Base-by-base conservation (phyloP, 305 asterid genomes). In the Solanum chacoense region DNA sequence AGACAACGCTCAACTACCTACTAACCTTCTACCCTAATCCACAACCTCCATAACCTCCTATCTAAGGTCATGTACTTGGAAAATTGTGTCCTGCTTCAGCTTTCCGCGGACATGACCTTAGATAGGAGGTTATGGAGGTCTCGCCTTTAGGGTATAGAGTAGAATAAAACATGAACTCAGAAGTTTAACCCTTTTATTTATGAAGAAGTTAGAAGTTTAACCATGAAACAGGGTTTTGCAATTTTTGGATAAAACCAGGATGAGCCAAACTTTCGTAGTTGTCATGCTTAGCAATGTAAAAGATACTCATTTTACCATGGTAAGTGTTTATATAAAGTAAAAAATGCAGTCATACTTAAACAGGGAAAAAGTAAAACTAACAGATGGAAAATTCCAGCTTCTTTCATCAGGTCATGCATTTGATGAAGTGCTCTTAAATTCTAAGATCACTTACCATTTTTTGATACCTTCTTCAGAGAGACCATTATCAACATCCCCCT, bases 391-490 rank as follows among this genome's bases (percentile, higher is more conserved):
- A 20, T 16, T 20, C 11, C 22, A 22, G 31, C 7, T 32, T 84
- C 86, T 55, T 84, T 83, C 67, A 28, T 42, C 29, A 31, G 7
- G 75, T 84, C n/a, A 59, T 5, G 24, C 65, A 59, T 84, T 59
- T 59, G 50, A 84, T 22, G 45, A 50, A 1, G 50, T 63, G 34
- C 29, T 22, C 75, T 50, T 31, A 34, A 59, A 84, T 72, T 55
- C n/a, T 55, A 20, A 74, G 50, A 34, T 77, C 7, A 29, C 85
- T 87, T 65, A 89, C 93, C 79, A 90, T 22, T 73, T 74, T 67
- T 85, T 77, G 36, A 73, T 88, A 73, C 93, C 92, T 74, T 91
- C 91, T 87, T 85, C 88, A 86, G 88, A 91, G 59, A 55, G 84
- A 74, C 83, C 93, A 67, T 26, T 85, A 87, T 90, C 88, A 84